Evolutionary conservation across 768 basidiomycete species (phyloP).

Genomic region (Hortiboletus campestris): DNA sequence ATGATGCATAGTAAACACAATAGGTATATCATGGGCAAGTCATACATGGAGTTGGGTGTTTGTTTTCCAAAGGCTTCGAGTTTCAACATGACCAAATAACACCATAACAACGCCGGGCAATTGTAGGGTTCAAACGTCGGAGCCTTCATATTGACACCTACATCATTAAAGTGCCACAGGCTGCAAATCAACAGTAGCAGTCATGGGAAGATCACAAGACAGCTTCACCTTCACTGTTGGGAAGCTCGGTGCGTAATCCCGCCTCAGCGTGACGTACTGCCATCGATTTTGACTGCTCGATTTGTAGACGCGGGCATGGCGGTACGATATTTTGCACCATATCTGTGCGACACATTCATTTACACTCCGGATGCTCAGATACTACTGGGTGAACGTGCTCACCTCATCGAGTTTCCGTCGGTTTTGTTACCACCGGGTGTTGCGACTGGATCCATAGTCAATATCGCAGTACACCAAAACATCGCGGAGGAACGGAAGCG

Average conservation of each 20-base stretch:
- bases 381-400: slow-evolving; percentile 88
- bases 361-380: slow-evolving; percentile 49
- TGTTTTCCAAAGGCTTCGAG: slow-evolving; percentile 22
- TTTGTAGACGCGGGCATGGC: slow-evolving; percentile 92
- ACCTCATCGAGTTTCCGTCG: slow-evolving; percentile 97
- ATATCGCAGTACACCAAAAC: slow-evolving; percentile 93
- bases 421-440: slow-evolving; percentile 90
- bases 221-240: slow-evolving; percentile 92
- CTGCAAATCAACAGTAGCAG: slow-evolving; percentile 3
- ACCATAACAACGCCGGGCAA: slow-evolving; percentile 18
- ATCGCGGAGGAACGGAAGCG: slow-evolving; percentile 77
- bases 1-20: no score
- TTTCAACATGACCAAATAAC: slow-evolving; percentile 27
- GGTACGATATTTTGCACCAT: slow-evolving; percentile 41
- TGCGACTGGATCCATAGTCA: slow-evolving; percentile 92
- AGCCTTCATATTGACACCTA: background rate
- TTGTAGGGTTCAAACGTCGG: background rate
- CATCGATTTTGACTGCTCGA: slow-evolving; percentile 5
- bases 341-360: slow-evolving; percentile 1
- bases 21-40: no score
- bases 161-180: slow-evolving; percentile 5
- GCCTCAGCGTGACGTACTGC: background rate
- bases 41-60: background rate
- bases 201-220: slow-evolving; percentile 46
- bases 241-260: slow-evolving; percentile 74